Base-by-base conservation (phyloP, 2,329 filamentous ascomycete species). In the Stagonosporopsis chrysanthemi region DNA sequence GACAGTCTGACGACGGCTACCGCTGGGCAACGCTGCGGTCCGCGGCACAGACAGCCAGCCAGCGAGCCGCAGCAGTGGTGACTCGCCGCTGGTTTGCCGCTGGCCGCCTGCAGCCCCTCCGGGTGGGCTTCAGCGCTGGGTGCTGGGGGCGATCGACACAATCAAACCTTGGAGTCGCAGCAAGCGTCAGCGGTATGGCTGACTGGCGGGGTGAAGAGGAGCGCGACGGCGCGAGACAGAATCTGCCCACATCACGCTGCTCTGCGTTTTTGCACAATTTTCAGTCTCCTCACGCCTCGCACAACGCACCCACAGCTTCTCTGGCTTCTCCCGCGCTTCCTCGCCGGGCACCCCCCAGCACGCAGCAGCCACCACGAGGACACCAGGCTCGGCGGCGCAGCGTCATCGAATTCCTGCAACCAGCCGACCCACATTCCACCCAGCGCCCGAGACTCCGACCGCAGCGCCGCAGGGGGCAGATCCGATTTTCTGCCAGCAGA, bases 401-500 rank as follows among this genome's bases (percentile, higher is more conserved):
- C 61, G 33, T 44, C 58, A 51, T 51, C 47, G 61, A 53, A 58
- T 64, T 58, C 52, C 49, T 48, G 33, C 19, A 38, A 22, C 19
- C 33, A 51, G 44, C 29, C 46, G 52, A 41, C 44, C 56, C 57
- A 50, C 57, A 61, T 57, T 52, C 54, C 54, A 48, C 48, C 43
- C 48, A 52, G 53, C 61, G 52, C 60, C 48, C 55, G 58, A 56
- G 48, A 50, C 55, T 47, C 53, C 55, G 52, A 44, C 47, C 43
- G 38, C 53, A 47, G 43, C 56, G 57, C 57, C 45, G 53, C 50
- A 61, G 43, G 60, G 66, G 67, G 58, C 55, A 45, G 52, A 56
- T 58, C 63, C 58, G 59, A 63, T 53, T 53, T 64, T 63, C 42
- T 47, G 50, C 56, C 49, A 53, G 51, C 57, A 58, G 17, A 50